Base-by-base conservation (phyloP, 495 filamentous ascomycete species). In the Aspergillus nanangensis region DNA sequence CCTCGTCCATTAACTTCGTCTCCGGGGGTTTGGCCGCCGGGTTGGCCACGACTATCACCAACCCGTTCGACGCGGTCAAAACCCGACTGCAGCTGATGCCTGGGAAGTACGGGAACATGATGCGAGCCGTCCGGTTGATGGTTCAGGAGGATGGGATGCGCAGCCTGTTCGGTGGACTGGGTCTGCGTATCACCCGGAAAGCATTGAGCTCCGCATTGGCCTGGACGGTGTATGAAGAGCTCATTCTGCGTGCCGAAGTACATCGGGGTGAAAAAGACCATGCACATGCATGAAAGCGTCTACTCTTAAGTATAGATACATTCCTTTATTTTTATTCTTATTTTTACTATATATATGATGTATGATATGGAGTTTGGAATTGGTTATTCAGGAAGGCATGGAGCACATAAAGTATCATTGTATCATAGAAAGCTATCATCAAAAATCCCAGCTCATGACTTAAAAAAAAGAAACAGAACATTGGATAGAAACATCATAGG, bases 41-140 rank as follows among this genome's bases (percentile, higher is more conserved):
- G 9, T 65, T 91, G 11, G 91, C 88, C 8, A 95, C 90, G 3
- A 81, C 85, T 9, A 75, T 95, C 40, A 95, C 93, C 17, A 98
- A 98, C 65, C 93, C 93, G 2, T 96, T 97, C 52, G 93, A 98
- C 68, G 87, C 90, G 3, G 80, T 97, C 62, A 98, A 98, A 76
- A 98, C 93, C 13, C 72, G 93, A 38, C 77, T 98, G 48, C 93
- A 99, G 73, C 76, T 99, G 14, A 82, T 90, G 70, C 93, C 93
- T 18, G 76, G 69, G 5, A 74, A 78, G 47, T 99, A 99, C 56
- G 71, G 78, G 23, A 97, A 96, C 56, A 89, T 95, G 86, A 57
- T 87, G 47, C 79, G 83, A 22, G 89, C 89, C 3, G 79, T 75
- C 18, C 72, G 67, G 51, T 63, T 81, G 47, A 94, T 99, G 87